Percentiles rank a stretch among this genome's conserved stretches.
These are phyloP conservation scores for Tanacetum coccineum DNA, from an alignment of 129 eudicot genomes.

Conservation along the genomic window DNA sequence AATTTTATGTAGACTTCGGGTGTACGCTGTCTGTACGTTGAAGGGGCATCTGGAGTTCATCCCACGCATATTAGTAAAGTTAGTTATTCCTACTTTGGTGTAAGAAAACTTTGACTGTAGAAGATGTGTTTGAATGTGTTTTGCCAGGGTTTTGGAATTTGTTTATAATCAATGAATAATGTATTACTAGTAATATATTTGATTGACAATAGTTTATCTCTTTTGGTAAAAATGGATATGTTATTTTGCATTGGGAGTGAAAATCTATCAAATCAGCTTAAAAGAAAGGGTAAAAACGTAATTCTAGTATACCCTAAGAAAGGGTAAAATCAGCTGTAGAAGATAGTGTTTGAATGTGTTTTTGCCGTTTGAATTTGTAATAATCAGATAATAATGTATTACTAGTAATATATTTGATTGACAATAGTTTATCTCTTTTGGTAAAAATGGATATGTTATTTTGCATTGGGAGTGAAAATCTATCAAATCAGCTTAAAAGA, in stretches of 20 bases:
- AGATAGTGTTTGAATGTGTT: not conserved
- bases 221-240: not conserved
- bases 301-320: not conserved
- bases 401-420: not conserved
- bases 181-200: not conserved
- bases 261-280: not conserved
- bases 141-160: not conserved
- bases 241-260: not conserved
- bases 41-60: constrained; percentile 88
- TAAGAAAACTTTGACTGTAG: not conserved
- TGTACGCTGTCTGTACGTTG: constrained; percentile 53
- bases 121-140: not conserved
- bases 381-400: not conserved
- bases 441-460: not conserved
- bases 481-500: not conserved
- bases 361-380: not conserved
- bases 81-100: constrained; percentile 19
- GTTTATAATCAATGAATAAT: not conserved
- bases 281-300: not conserved
- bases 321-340: too few species aligned
- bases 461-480: not conserved
- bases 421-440: not conserved
- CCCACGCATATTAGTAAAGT: constrained; percentile 90
- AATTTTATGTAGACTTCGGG: constrained; percentile 52
- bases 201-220: not conserved